Conservation (phyloP, 345 rosid genomes). For the Ceriops tagal region DNA sequence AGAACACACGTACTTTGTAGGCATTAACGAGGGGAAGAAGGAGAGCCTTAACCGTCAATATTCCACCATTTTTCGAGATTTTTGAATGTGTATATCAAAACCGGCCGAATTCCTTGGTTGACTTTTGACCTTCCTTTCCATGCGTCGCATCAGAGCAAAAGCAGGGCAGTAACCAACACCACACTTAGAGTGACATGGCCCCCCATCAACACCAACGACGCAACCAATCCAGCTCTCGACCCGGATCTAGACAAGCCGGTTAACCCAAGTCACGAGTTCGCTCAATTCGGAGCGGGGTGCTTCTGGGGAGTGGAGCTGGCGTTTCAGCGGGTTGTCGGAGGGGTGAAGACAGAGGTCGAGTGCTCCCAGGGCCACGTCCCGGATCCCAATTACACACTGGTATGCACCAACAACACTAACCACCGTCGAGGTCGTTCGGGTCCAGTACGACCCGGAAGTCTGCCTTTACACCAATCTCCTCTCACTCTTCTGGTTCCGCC, state of each 20-base stretch:
- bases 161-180: too few species aligned
- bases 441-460: slow-evolving; percentile 68
- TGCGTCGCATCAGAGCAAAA: too few species aligned
- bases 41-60: too few species aligned
- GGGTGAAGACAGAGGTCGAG: slow-evolving; percentile 75
- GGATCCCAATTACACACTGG: slow-evolving; percentile 59
- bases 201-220: background rate
- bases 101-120: too few species aligned
- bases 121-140: too few species aligned
- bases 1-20: too few species aligned
- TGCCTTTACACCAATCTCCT: slow-evolving; percentile 57
- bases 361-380: slow-evolving; percentile 72
- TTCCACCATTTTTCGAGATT: too few species aligned
- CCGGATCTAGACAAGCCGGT: slow-evolving; percentile 60
- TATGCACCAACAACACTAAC: slow-evolving; percentile 64
- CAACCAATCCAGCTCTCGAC: slow-evolving; percentile 45
- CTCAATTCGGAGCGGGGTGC: slow-evolving; percentile 93
- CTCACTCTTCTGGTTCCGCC: slow-evolving; percentile 69
- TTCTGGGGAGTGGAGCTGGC: slow-evolving; percentile 87
- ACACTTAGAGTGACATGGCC: slow-evolving; percentile 14
- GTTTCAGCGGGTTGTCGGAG: slow-evolving; percentile 70
- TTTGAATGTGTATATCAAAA: too few species aligned
- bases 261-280: slow-evolving; percentile 46
- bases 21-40: too few species aligned
- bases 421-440: slow-evolving; percentile 76